Evolutionary conservation across 73 alveolate genomes (phyloP).

Genomic region (Paramecium biaurelia): DNA sequence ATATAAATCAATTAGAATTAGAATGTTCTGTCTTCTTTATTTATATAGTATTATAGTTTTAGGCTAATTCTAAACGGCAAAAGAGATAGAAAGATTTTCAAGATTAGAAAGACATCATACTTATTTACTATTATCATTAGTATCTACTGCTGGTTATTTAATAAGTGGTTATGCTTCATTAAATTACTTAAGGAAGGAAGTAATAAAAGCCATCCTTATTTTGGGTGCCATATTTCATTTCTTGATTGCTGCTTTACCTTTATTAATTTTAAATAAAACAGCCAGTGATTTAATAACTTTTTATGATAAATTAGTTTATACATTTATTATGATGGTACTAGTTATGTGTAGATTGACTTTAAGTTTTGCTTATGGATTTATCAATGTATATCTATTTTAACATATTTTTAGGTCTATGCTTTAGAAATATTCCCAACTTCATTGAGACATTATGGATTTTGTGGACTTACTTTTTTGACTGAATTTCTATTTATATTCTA

Average conservation of each 20-base stretch:
- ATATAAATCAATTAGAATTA: background rate
- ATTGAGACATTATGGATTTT: constrained; percentile 43
- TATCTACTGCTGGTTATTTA: background rate
- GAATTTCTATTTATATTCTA: background rate
- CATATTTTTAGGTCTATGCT: background rate
- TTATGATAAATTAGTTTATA: constrained; percentile 15
- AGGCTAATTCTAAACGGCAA: background rate
- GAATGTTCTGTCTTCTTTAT: constrained; percentile 24
- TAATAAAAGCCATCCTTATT: background rate
- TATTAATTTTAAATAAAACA: background rate
- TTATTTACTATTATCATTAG: background rate
- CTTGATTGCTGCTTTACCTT: background rate
- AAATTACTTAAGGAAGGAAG: constrained; percentile 16
- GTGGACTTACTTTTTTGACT: background rate
- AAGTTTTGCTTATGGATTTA: constrained; percentile 14
- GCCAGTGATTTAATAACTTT: background rate
- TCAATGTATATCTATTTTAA: background rate
- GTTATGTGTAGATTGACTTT: constrained; percentile 41
- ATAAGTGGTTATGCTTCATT: constrained; percentile 2
- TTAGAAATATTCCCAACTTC: constrained; percentile 41
- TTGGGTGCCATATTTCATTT: background rate
- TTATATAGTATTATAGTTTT: background rate
- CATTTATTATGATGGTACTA: constrained; percentile 5
- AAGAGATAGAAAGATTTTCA: background rate
- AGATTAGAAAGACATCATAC: constrained; percentile 33